A percentile compares a stretch with the other conserved stretches of the same genome.
Evolutionary conservation across 345 rosid genomes (phyloP).

Genomic region (Microcos paniculata): DNA sequence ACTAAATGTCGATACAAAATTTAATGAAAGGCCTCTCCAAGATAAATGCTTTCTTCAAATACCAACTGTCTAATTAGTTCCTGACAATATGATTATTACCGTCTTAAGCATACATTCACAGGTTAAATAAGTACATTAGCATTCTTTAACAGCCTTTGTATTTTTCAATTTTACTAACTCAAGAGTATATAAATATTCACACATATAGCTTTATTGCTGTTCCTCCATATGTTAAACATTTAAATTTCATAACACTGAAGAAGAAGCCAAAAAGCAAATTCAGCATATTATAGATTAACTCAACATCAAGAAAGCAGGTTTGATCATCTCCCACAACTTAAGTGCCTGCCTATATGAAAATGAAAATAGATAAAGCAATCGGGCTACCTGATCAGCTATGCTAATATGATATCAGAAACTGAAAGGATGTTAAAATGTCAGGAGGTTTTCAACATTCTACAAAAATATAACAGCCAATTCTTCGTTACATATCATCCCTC

Average conservation of each 20-base stretch:
- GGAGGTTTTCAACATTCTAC: not conserved
- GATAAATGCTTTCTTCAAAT: not conserved
- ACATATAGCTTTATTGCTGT: not conserved
- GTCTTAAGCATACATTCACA: not conserved
- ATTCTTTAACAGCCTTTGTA: not conserved
- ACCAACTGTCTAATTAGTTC: not conserved
- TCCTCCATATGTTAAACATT: not conserved
- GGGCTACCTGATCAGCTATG: not conserved
- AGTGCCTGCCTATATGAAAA: not conserved
- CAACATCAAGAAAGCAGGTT: constrained; percentile 2
- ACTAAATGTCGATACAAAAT: not conserved
- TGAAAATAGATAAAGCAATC: not conserved
- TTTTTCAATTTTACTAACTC: not conserved
- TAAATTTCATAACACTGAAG: not conserved
- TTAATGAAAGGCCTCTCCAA: not conserved
- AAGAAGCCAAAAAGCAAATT: not conserved
- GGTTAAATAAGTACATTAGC: not conserved
- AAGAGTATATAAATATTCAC: not conserved
- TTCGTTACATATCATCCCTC: not conserved
- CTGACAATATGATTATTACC: not conserved
- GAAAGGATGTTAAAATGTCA: not conserved
- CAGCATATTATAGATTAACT: not conserved
- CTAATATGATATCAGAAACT: not conserved
- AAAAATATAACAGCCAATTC: not conserved
- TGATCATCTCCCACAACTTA: not conserved